Percentiles rank a stretch among this genome's conserved stretches.
phyloP scores from a whole-genome alignment of 306 rosid species.

The Glycyrrhiza uralensis region DNA sequence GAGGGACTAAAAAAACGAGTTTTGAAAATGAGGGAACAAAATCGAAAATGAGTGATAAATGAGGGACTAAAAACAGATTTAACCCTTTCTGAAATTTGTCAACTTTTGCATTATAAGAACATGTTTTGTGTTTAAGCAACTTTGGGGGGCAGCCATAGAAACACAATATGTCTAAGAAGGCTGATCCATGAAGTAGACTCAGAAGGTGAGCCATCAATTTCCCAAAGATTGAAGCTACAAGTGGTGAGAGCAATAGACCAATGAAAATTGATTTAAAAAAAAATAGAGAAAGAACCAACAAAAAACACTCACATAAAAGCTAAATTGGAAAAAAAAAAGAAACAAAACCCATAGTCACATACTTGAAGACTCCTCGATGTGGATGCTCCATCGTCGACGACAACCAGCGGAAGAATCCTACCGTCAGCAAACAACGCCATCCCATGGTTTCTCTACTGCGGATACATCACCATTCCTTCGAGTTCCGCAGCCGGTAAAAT shows the following conservation, averaged over 20 bases:
- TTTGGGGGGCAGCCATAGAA: slow-evolving; percentile 36
- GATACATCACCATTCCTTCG: slow-evolving; percentile 64
- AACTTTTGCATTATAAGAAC: slow-evolving; percentile 20
- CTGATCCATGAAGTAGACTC: slow-evolving; percentile 39
- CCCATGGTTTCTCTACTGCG: slow-evolving; percentile 42
- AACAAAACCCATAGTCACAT: too few species aligned
- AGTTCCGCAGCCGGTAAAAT: slow-evolving; percentile 75
- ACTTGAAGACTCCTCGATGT: slow-evolving; percentile 47
- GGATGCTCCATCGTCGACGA: slow-evolving; percentile 49
- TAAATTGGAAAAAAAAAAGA: too few species aligned
- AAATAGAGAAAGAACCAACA: not conserved
- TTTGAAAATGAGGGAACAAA: too few species aligned
- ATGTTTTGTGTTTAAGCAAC: slow-evolving; percentile 23
- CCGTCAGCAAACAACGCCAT: slow-evolving; percentile 73
- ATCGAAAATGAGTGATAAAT: too few species aligned
- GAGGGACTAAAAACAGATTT: too few species aligned
- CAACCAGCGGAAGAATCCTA: slow-evolving; percentile 72
- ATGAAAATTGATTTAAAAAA: not conserved
- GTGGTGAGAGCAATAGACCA: not conserved
- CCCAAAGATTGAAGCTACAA: slow-evolving; percentile 6
- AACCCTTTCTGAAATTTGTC: slow-evolving; percentile 30
- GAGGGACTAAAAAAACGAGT: too few species aligned
- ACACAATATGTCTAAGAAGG: slow-evolving; percentile 27
- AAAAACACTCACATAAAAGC: not conserved
- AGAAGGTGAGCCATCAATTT: slow-evolving; percentile 45